Percentiles rank a stretch among this genome's conserved stretches.
phyloP scores from a whole-genome alignment of 305 asterid genomes.

The Fraxinus xanthoxyloides region DNA sequence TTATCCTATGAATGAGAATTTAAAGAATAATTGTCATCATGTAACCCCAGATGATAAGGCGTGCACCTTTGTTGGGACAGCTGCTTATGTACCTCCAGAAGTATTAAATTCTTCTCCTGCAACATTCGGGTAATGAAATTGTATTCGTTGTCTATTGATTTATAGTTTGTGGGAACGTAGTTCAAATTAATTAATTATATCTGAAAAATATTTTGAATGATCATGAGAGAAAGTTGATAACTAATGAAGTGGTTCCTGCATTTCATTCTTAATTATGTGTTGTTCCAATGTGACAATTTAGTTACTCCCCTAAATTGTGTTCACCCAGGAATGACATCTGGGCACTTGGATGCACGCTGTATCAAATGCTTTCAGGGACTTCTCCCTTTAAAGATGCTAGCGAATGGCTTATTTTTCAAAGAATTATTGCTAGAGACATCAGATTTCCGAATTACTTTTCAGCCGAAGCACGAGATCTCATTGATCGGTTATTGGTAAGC shows the following conservation, averaged over 20 bases:
- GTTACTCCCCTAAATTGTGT: background rate
- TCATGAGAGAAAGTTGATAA: background rate
- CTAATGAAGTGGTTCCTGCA: background rate
- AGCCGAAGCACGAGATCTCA: slow-evolving; percentile 83
- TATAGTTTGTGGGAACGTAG: background rate
- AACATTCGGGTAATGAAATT: slow-evolving; percentile 46
- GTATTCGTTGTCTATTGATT: background rate
- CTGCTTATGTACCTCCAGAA: slow-evolving; percentile 99
- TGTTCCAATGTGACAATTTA: background rate
- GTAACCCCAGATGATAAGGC: slow-evolving; percentile 84
- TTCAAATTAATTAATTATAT: background rate
- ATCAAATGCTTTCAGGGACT: slow-evolving; percentile 98
- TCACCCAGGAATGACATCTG: slow-evolving; percentile 92
- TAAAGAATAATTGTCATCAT: background rate
- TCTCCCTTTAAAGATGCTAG: slow-evolving; percentile 98
- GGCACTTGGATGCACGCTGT: slow-evolving; percentile 99
- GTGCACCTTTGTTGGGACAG: slow-evolving; percentile 98
- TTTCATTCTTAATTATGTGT: background rate
- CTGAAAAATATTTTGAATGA: background rate
- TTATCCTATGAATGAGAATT: background rate
- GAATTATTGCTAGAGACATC: slow-evolving; percentile 92
- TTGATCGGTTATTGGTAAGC: slow-evolving; percentile 84
- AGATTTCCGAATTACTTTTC: slow-evolving; percentile 87
- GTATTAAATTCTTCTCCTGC: slow-evolving; percentile 97
- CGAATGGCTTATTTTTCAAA: slow-evolving; percentile 98